Percentiles rank a stretch among this genome's conserved stretches.
Conservation (phyloP, 495 filamentous ascomycete species). For the Aspergillus sparsus region DNA sequence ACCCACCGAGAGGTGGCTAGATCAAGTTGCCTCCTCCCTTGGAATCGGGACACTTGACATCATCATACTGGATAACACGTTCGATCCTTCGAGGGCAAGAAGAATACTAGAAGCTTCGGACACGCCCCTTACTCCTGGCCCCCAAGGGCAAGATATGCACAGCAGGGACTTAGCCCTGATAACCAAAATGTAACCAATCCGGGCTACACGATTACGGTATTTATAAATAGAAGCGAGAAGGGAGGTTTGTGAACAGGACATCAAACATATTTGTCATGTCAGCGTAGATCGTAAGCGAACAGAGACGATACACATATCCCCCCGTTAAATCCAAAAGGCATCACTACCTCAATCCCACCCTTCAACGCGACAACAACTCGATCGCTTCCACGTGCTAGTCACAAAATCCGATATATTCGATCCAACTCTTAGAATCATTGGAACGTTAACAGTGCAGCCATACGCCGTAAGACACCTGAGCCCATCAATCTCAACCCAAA, state of each 20-base stretch:
- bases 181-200: not conserved
- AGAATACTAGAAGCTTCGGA: too few species aligned
- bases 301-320: conserved; percentile 17
- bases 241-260: conserved; percentile 9
- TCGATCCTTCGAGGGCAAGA: too few species aligned
- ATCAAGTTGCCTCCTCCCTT: conserved; percentile 30
- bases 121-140: too few species aligned
- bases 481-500: conserved; percentile 22
- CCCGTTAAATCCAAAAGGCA: conserved; percentile 10
- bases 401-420: conserved; percentile 20
- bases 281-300: conserved; percentile 31
- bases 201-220: not conserved
- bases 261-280: conserved; percentile 29
- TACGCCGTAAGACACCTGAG: conserved; percentile 23
- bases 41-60: conserved; percentile 28
- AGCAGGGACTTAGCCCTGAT: not conserved
- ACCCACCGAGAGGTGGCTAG: conserved; percentile 26
- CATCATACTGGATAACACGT: not conserved
- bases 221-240: too few species aligned
- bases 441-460: conserved; percentile 21
- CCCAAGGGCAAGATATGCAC: too few species aligned
- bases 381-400: conserved; percentile 9
- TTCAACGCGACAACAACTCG: not conserved
- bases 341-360: not conserved
- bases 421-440: conserved; percentile 20